Base-by-base conservation (phyloP, 768 basidiomycete species). In the Tricholoma bakamatsutake region DNA sequence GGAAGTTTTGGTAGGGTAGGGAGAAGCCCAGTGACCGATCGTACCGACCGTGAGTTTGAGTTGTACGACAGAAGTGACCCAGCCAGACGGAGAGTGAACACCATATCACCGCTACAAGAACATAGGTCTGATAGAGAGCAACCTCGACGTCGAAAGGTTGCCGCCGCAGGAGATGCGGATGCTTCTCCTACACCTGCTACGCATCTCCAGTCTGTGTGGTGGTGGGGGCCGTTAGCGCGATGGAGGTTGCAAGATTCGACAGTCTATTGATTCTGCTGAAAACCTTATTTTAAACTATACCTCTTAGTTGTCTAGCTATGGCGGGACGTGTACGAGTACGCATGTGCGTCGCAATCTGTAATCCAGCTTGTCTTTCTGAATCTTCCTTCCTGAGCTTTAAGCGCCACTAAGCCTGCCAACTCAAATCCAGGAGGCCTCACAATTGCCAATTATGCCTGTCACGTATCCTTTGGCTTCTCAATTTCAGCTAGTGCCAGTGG, bases 171-270 rank as follows among this genome's bases (percentile, higher is more conserved):
- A 33, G 39, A 56, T 40, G 31, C 31, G 18, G 28, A 27, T 21
- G 18, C 51, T 30, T 5, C 27, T 18, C 21, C 57, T 33, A 27
- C 50, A 15, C 53, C 52, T 34, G 60, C 52, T 8, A 63, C 55
- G 47, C 62, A 59, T 17, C 64, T 68, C 1, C 59, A 53, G 49
- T 87, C 87, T 5, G 58, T 88, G 57, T 90, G 83, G 84, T 89
- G 88, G 85, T 90, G 88, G 88, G 87, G 87, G 0, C 88, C 90
- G 2, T 68, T 92, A 18, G 74, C 79, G 46, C 76, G 78, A 28
- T 92, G 88, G 90, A 75, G 90, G 46, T 67, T 92, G 61, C 80
- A 85, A 60, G 90, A 93, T 63, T 81, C 87, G 58, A 91, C 90
- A 8, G 75, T 77, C 50, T 93, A 93, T 67, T 76, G 63, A 71